Conservation (phyloP, 2,329 filamentous ascomycete genomes). For the Trichoderma koningii region DNA sequence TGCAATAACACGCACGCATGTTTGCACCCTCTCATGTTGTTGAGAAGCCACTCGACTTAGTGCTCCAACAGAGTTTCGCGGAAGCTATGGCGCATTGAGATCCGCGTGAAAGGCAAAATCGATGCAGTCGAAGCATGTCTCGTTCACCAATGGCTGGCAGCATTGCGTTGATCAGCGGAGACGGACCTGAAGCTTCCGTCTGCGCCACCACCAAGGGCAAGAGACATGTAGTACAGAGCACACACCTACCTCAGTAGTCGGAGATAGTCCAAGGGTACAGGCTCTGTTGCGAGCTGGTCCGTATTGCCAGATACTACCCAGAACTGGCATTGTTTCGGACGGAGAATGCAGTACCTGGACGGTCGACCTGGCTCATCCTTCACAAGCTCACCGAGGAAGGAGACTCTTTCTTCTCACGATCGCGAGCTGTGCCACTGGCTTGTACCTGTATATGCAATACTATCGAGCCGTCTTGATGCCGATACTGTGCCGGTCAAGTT, state of each 20-base stretch:
- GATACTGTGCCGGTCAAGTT: neutral
- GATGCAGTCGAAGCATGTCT: too few relatives aligned
- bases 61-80: constrained; percentile 20
- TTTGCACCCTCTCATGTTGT: neutral
- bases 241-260: too few relatives aligned
- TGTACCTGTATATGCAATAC: neutral
- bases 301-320: constrained; percentile 2
- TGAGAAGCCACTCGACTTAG: constrained; percentile 11
- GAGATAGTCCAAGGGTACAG: too few relatives aligned
- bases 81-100: constrained; percentile 3
- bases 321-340: neutral
- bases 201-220: constrained; percentile 7
- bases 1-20: constrained; percentile 8
- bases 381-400: neutral
- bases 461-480: neutral
- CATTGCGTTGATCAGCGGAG: constrained; percentile 19
- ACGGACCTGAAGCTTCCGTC: neutral
- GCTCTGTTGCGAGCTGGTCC: neutral
- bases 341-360: too few relatives aligned
- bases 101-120: neutral
- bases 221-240: neutral
- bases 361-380: neutral
- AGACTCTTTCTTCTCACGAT: too few relatives aligned
- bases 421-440: too few relatives aligned
- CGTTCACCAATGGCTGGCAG: neutral